These are phyloP conservation scores for Saturnispora dispora DNA, from an alignment of 805 yeast species.

Conservation along the genomic window DNA sequence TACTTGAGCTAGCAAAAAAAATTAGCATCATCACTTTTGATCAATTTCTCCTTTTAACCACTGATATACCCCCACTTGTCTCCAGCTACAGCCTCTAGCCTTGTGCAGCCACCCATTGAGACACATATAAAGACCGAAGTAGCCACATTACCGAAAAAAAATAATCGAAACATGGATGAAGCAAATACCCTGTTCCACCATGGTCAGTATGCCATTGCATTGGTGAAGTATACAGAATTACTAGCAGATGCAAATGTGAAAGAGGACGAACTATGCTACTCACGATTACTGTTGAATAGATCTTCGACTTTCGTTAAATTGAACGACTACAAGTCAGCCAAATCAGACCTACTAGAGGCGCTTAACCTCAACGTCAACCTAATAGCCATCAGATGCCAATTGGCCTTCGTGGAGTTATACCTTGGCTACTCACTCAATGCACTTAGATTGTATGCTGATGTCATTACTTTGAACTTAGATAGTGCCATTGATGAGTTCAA, in stretches of 20 bases:
- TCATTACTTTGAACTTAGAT: background rate
- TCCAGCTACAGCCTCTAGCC: background rate
- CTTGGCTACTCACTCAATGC: conserved; percentile 1
- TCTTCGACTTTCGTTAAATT: background rate
- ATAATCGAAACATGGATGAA: background rate
- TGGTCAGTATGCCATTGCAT: background rate
- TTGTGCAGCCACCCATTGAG: background rate
- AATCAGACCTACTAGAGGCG: background rate
- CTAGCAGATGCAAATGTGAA: background rate
- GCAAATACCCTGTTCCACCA: background rate
- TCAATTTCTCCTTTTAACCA: background rate
- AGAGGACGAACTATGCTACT: background rate
- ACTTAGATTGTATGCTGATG: background rate
- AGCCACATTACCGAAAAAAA: background rate
- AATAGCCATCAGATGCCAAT: background rate
- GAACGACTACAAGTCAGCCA: conserved; percentile 2
- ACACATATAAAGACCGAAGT: background rate
- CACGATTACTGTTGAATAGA: background rate
- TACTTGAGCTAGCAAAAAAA: background rate
- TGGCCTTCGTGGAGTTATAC: conserved; percentile 1
- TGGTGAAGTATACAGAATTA: background rate
- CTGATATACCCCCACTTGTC: background rate
- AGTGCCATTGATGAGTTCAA: background rate
- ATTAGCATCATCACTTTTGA: background rate
- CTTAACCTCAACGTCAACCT: background rate